Evolutionary conservation across 2,329 filamentous ascomycete genomes (phyloP).

Genomic region (Exophiala alcalophila): DNA sequence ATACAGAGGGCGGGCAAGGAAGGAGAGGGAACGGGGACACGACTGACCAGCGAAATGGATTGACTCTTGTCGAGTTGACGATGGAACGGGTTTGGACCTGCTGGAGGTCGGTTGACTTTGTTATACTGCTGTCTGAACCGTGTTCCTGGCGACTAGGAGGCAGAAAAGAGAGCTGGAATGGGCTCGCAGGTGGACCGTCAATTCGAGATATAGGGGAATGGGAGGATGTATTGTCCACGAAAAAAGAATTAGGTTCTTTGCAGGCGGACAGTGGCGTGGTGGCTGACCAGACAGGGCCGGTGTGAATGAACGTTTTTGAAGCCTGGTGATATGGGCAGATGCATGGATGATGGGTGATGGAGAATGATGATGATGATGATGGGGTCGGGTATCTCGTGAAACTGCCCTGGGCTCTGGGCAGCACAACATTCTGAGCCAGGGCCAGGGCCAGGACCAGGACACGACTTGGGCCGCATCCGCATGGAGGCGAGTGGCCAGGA

Average conservation of each 20-base stretch:
- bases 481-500: too few relatives aligned
- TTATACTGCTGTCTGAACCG: too few relatives aligned
- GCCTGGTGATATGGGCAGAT: conserved; percentile 3
- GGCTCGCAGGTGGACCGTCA: conserved; percentile 12
- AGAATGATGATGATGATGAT: too few relatives aligned
- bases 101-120: too few relatives aligned
- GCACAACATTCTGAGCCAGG: conserved; percentile 6
- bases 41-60: too few relatives aligned
- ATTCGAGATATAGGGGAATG: conserved; percentile 24
- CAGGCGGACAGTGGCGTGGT: conserved; percentile 13
- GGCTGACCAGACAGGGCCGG: conserved; percentile 8
- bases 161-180: too few relatives aligned
- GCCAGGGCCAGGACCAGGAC: conserved; percentile 8
- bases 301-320: conserved; percentile 4
- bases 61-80: too few relatives aligned
- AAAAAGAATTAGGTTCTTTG: conserved; percentile 10
- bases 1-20: conserved; percentile 6
- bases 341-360: conserved; percentile 12
- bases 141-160: too few relatives aligned
- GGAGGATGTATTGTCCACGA: too few relatives aligned
- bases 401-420: conserved; percentile 6
- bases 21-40: conserved; percentile 3
- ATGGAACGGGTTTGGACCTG: too few relatives aligned
- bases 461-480: conserved; percentile 1
- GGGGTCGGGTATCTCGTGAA: conserved; percentile 17